Conservation (phyloP, 352 stramenopile genomes). For the Globisporangium spiculum region DNA sequence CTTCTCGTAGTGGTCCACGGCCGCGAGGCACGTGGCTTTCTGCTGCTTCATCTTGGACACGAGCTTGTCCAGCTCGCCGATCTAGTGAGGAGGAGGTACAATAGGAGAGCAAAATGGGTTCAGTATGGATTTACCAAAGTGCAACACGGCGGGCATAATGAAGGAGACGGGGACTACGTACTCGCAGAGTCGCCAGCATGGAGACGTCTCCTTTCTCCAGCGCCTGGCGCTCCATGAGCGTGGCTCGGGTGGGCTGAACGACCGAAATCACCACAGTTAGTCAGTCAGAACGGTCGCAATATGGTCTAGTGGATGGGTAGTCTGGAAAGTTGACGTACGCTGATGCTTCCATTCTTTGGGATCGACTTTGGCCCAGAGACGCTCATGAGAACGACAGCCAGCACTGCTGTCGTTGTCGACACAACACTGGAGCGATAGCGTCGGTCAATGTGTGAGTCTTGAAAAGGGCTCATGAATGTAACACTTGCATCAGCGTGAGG, state of each 20-base stretch:
- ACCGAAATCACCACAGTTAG: neutral
- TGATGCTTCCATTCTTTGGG: constrained; percentile 35
- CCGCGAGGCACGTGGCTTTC: constrained; percentile 49
- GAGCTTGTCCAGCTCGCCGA: constrained; percentile 69
- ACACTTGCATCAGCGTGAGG: neutral
- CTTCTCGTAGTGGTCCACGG: constrained; percentile 46
- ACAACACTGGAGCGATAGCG: neutral
- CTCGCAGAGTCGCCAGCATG: constrained; percentile 68
- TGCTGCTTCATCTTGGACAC: constrained; percentile 67
- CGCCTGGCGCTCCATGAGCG: constrained; percentile 69
- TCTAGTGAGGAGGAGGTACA: constrained; percentile 25
- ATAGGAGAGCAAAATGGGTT: neutral
- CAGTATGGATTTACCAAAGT: neutral
- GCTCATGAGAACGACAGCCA: constrained; percentile 46
- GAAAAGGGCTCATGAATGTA: neutral
- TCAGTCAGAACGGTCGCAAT: neutral
- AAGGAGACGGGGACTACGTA: constrained; percentile 13
- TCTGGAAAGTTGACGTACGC: constrained; percentile 4
- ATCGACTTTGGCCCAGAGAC: constrained; percentile 33
- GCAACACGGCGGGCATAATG: neutral
- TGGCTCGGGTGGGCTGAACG: constrained; percentile 41
- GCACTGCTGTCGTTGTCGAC: neutral
- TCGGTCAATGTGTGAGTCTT: neutral
- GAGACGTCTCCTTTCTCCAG: constrained; percentile 68
- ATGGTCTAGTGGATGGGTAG: too few relatives aligned